Base-by-base conservation (phyloP, 1,284 basidiomycete genomes). In the Trichosporon inkin region DNA sequence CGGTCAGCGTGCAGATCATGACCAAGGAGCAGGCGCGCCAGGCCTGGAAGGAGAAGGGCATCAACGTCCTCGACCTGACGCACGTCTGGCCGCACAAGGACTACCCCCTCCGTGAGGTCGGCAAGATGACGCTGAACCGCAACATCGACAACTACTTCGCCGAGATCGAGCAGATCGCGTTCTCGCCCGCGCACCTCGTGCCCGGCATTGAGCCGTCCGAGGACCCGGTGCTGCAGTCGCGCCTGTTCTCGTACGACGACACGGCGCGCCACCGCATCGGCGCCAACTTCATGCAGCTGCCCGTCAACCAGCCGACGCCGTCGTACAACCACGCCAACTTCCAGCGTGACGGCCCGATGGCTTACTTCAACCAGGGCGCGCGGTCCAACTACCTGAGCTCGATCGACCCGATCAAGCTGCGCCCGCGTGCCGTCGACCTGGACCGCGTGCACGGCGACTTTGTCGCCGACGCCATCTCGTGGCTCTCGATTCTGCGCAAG, bases 191-290 rank as follows among this genome's bases (percentile, higher is more conserved):
- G 0, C 91, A 96, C 77, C 78, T 87, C 54, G 80, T 95, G 3
- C 89, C 89, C 1, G 94, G 92, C 75, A 84, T 93, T 69, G 93
- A 95, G 81, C 84, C 91, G 36, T 87, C 88, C 16, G 84, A 86
- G 37, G 93, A 96, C 79, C 93, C 93, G 16, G 89, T 96, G 63
- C 82, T 96, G 65, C 93, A 96, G 78, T 88, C 88, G 28, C 89
- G 93, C 64, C 84, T 96, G 40, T 96, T 95, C 86, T 91, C 90
- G 10, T 97, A 97, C 83, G 90, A 92, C 5, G 93, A 96, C 77
- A 90, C 93, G 7, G 92, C 95, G 78, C 86, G 91, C 63, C 88
- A 93, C 81, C 87, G 78, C 28, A 69, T 76, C 59, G 71, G 72
- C 22, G 62, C 79, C 62, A 96, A 96, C 83, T 94, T 95, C 81